Percentiles rank a stretch among this genome's conserved stretches.
Conservation (phyloP, 2,329 filamentous ascomycete species). For the Talaromyces rugulosus region DNA sequence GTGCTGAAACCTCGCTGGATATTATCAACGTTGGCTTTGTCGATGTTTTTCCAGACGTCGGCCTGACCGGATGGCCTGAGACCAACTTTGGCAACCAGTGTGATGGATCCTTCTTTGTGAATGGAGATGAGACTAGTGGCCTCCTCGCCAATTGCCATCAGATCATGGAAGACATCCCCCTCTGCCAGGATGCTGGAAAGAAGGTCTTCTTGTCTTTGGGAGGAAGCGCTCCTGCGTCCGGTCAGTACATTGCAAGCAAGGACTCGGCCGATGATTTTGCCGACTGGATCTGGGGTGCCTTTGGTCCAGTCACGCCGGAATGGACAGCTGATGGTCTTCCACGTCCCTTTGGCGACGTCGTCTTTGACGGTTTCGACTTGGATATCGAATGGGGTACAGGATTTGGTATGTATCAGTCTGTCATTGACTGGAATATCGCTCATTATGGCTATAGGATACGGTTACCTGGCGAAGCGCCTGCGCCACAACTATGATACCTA, state of each 20-base stretch:
- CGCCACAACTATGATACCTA: conserved; percentile 37
- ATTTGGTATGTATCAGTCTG: conserved; percentile 41
- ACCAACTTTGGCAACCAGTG: conserved; percentile 58
- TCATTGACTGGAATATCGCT: not conserved
- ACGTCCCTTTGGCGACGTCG: conserved; percentile 46
- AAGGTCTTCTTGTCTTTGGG: conserved; percentile 47
- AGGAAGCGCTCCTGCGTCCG: conserved; percentile 33
- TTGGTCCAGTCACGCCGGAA: conserved; percentile 37
- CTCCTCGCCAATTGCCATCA: conserved; percentile 43
- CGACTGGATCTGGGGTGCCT: conserved; percentile 48
- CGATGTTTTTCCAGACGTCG: conserved; percentile 49
- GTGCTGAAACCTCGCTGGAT: conserved; percentile 48
- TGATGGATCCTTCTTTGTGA: conserved; percentile 34
- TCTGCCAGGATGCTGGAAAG: conserved; percentile 41
- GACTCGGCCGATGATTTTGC: conserved; percentile 44
- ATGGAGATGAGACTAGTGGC: conserved; percentile 30
- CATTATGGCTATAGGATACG: conserved; percentile 34
- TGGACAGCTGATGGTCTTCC: conserved; percentile 33
- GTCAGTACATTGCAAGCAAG: conserved; percentile 40
- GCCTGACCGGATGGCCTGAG: conserved; percentile 44
- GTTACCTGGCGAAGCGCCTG: conserved; percentile 45
- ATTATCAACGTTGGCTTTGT: conserved; percentile 56
- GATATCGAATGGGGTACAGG: conserved; percentile 49
- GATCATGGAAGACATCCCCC: conserved; percentile 42
- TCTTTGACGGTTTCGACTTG: conserved; percentile 52